These are phyloP conservation scores for Fusarium brachygibbosum DNA, from an alignment of 2,329 filamentous ascomycete genomes.

Conservation along the genomic window DNA sequence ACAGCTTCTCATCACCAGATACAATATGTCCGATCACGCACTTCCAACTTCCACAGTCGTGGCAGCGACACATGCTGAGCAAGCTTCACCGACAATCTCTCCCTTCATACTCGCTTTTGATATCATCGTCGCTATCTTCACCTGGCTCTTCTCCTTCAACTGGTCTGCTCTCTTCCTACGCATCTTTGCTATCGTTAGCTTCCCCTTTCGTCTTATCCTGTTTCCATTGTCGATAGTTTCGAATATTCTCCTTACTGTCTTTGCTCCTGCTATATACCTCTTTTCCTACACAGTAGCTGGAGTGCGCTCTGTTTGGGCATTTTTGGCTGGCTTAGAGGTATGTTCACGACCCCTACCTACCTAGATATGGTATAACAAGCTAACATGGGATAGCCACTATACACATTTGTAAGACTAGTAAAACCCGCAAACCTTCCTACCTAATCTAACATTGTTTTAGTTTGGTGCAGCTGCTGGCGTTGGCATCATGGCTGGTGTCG, in stretches of 20 bases:
- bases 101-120: conserved; percentile 45
- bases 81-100: conserved; percentile 30
- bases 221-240: conserved; percentile 51
- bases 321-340: conserved; percentile 56
- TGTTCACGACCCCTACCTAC: conserved; percentile 12
- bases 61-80: conserved; percentile 19
- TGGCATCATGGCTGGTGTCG: conserved; percentile 73
- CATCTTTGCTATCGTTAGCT: conserved; percentile 43
- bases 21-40: conserved; percentile 34
- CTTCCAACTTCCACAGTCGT: conserved; percentile 32
- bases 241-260: conserved; percentile 50
- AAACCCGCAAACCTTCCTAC: rapidly evolving
- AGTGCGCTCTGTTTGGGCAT: conserved; percentile 43
- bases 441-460: conserved; percentile 45
- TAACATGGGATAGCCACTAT: conserved; percentile 54
- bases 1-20: conserved; percentile 17
- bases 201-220: conserved; percentile 52
- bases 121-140: conserved; percentile 46
- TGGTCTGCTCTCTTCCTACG: conserved; percentile 48
- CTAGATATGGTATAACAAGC: not conserved
- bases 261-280: conserved; percentile 56
- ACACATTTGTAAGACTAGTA: conserved; percentile 57
- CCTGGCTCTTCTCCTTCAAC: conserved; percentile 48
- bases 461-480: conserved; percentile 76
- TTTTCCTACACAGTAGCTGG: conserved; percentile 49